Percentiles rank a stretch among this genome's conserved stretches.
phyloP scores from a whole-genome alignment of 2,329 filamentous ascomycete genomes.

The Pyricularia sp. region DNA sequence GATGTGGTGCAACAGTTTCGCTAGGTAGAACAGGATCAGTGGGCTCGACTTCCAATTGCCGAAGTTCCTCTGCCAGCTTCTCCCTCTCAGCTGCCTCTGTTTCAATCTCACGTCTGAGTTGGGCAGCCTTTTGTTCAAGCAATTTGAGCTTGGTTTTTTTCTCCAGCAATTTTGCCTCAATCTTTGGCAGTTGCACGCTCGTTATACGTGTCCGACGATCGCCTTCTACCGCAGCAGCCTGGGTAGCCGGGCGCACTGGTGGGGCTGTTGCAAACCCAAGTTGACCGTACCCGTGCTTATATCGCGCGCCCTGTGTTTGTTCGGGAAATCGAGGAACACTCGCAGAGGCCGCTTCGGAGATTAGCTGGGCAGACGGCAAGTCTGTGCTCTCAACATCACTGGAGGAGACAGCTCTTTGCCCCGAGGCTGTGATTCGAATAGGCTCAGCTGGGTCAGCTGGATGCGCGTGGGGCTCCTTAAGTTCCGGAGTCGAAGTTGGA shows the following conservation, averaged over 20 bases:
- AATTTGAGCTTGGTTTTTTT: constrained; percentile 37
- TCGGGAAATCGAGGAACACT: constrained; percentile 17
- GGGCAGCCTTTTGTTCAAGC: constrained; percentile 35
- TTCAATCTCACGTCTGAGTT: constrained; percentile 37
- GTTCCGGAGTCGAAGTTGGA: neutral
- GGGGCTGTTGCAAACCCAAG: neutral
- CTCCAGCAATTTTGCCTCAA: constrained; percentile 28
- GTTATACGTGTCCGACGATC: constrained; percentile 23
- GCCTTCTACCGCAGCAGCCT: constrained; percentile 6
- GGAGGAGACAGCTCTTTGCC: constrained; percentile 11
- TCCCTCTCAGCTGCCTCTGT: constrained; percentile 22
- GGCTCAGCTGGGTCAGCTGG: constrained; percentile 7
- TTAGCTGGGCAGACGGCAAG: constrained; percentile 14
- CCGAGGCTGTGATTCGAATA: constrained; percentile 6
- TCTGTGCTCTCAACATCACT: constrained; percentile 12
- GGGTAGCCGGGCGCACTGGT: neutral
- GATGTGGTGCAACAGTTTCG: neutral
- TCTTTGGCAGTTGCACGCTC: constrained; percentile 27
- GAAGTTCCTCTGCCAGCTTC: constrained; percentile 21
- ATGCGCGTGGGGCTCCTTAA: constrained; percentile 18
- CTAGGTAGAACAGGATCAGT: neutral
- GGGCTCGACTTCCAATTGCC: constrained; percentile 17
- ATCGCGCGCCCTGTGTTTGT: constrained; percentile 3
- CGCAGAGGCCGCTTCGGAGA: constrained; percentile 14
- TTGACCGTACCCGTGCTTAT: neutral